Evolutionary conservation across 148 eudicot genomes (phyloP).

Genomic region (Nepenthes mirabilis): DNA sequence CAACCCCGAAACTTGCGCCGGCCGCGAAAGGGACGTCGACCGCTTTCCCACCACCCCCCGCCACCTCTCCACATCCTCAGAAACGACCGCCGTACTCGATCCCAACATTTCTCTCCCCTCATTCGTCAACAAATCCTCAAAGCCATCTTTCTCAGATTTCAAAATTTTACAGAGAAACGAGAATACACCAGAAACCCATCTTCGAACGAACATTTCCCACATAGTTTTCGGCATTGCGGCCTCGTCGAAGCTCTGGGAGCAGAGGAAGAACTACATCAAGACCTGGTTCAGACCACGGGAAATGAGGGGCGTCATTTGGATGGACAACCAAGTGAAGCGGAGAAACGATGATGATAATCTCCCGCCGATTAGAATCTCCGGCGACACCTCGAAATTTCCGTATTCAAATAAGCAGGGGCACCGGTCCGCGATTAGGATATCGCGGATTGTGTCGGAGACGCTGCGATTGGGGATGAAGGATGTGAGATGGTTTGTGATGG

Average conservation of each 20-base stretch:
- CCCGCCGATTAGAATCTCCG: constrained; percentile 50
- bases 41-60: constrained; percentile 3
- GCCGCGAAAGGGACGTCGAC: background rate
- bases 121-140: background rate
- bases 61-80: background rate
- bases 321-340: constrained; percentile 32
- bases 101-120: background rate
- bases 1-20: constrained; percentile 20
- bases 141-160: background rate
- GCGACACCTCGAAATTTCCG: constrained; percentile 40
- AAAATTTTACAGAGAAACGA: too few relatives aligned
- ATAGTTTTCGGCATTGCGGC: constrained; percentile 85
- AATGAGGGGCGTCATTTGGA: constrained; percentile 69
- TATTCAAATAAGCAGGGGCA: constrained; percentile 66
- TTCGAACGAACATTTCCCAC: constrained; percentile 40
- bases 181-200: background rate
- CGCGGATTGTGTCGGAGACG: constrained; percentile 75
- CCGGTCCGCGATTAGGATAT: constrained; percentile 76
- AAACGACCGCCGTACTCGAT: background rate
- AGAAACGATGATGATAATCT: constrained; percentile 9
- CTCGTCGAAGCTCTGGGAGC: constrained; percentile 60
- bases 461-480: constrained; percentile 34
- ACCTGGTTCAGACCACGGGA: constrained; percentile 53
- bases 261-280: constrained; percentile 69
- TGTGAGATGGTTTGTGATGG: constrained; percentile 80